Conservation (phyloP, 768 basidiomycete species). For the Cantharellus cinnabarinus region DNA sequence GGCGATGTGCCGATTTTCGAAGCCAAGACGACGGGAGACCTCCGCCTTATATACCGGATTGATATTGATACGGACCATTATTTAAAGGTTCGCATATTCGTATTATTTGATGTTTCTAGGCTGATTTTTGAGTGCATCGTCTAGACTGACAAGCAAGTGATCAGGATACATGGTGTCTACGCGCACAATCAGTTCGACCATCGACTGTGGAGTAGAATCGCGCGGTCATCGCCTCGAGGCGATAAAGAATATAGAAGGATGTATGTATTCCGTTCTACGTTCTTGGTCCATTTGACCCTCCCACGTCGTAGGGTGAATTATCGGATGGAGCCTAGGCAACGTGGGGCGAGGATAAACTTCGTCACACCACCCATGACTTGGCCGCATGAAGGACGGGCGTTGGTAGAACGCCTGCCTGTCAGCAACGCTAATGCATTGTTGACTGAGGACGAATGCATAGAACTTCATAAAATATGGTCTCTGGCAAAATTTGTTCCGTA, state of each 20-base stretch:
- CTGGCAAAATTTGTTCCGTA: slow-evolving; percentile 29
- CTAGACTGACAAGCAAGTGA: not conserved
- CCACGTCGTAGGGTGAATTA: not conserved
- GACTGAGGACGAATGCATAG: not conserved
- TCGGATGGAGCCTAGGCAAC: not conserved
- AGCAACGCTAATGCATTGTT: not conserved
- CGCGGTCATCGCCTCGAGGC: slow-evolving; percentile 21
- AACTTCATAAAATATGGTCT: slow-evolving; percentile 2
- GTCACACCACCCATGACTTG: not conserved
- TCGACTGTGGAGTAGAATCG: slow-evolving; percentile 28
- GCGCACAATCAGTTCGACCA: slow-evolving; percentile 27
- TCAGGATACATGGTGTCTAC: slow-evolving; percentile 27
- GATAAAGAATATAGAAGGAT: slow-evolving; percentile 34
- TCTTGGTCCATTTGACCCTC: not conserved
- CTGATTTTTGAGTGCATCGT: not conserved
- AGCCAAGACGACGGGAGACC: slow-evolving; percentile 40
- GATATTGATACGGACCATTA: not conserved
- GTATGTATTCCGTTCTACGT: slow-evolving; percentile 14
- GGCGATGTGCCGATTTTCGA: slow-evolving; percentile 40
- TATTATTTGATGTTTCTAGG: not conserved
- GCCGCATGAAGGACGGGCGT: not conserved
- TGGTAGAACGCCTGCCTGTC: not conserved
- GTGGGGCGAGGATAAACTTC: not conserved
- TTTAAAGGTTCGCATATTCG: not conserved
- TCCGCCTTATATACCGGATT: slow-evolving; percentile 21